Percentiles rank a stretch among this genome's conserved stretches.
phyloP scores from a whole-genome alignment of 2,329 filamentous ascomycete genomes.

The Fusarium austroafricanum region DNA sequence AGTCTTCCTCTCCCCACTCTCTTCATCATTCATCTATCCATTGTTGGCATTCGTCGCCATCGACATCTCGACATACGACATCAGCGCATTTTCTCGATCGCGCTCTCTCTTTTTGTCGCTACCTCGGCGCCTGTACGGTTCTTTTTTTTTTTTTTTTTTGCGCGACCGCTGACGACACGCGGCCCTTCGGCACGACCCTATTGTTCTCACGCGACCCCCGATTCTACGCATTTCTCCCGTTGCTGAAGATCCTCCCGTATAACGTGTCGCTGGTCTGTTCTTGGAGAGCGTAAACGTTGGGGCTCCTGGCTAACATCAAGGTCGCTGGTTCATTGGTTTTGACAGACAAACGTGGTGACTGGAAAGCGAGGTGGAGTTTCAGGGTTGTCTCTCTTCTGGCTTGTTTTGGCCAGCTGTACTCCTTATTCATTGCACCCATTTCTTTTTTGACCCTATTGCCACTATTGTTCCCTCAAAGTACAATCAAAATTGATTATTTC shows the following conservation, averaged over 20 bases:
- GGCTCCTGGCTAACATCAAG: conserved; percentile 47
- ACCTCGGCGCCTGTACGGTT: conserved; percentile 1
- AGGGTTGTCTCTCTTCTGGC: conserved; percentile 52
- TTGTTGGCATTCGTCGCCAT: conserved; percentile 33
- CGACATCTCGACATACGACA: conserved; percentile 29
- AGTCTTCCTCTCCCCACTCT: conserved; percentile 41
- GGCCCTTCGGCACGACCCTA: conserved; percentile 14
- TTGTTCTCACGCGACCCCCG: conserved; percentile 21
- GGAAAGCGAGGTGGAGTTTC: conserved; percentile 53
- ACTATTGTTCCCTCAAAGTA: conserved; percentile 53
- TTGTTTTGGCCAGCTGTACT: conserved; percentile 54
- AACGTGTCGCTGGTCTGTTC: conserved; percentile 40
- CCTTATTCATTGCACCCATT: conserved; percentile 53
- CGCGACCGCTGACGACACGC: conserved; percentile 8
- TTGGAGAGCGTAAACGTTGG: conserved; percentile 39
- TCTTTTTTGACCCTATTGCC: conserved; percentile 49
- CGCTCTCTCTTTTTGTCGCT: neutral
- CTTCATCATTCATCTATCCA: conserved; percentile 26
- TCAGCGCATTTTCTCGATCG: conserved; percentile 16
- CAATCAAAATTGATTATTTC: conserved; percentile 67
- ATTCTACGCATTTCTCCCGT: conserved; percentile 4
- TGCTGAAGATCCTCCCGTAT: conserved; percentile 15
- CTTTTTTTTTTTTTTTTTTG: too few species aligned
- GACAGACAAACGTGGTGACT: conserved; percentile 47
- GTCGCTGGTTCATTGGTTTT: conserved; percentile 49